Base-by-base conservation (phyloP, 805 yeast genomes). In the Tetrapisispora fleetii region DNA sequence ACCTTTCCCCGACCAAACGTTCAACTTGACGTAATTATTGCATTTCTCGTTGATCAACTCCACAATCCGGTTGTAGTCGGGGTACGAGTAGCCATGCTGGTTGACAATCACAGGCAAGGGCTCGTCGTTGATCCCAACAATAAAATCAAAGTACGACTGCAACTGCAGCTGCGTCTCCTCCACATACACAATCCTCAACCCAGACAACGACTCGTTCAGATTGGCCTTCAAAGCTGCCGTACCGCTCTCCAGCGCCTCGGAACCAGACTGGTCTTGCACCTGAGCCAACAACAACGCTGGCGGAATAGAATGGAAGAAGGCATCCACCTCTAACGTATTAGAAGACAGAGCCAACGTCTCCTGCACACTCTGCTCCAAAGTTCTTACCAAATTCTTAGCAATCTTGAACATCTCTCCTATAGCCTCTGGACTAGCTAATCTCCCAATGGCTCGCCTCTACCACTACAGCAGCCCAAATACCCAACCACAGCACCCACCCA, bases 1-100 rank as follows among this genome's bases (percentile, higher is more conserved):
- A 21, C 97, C 97, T 67, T 89, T 89, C 2, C 95, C 93, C 41
- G 79, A 80, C 95, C 96, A 90, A 2, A 87, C 79, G 45, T 76
- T 80, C 40, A 90, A 69, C 10, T 71, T 67, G 6, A 85, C 67
- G 3, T 72, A 64, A 37, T 68, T 60, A 7, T 65, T 64, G 27
- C 52, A 48, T 18, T 51, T 52, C 13, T 51, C 51, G 39, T 63
- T 62, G 18, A 65, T 41, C 3, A 56, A 33, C n/a, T 53, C 45
- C 1, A 55, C 50, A 11, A 70, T 64, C 22, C 70, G 66, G 28
- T 71, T 69, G 54, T 69, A 73, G 59, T 77, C 74, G 19, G 76
- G 72, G n/a, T 65, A 56, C 45, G 64, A 50, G 40, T 58, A 61
- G 18, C 69, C 64, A 39, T 67, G 60, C 18, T 66, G 67, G 36